phyloP scores from a whole-genome alignment of 2,329 filamentous ascomycete genomes.

The Diaporthe citriasiana region DNA sequence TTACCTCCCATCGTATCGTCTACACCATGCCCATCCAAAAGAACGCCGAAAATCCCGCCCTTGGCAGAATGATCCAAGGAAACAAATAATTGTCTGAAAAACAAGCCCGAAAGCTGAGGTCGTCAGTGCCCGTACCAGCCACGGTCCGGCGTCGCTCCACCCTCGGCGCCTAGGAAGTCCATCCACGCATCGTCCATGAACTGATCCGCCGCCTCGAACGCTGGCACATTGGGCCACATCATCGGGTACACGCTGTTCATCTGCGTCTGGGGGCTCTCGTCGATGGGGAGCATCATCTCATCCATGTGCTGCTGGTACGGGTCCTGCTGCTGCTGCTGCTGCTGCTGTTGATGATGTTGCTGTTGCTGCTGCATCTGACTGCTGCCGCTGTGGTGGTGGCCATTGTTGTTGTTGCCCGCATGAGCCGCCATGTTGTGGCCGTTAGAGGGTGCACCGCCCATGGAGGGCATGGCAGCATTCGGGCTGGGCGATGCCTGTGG shows the following conservation, averaged over 20 bases:
- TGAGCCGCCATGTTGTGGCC: conserved; percentile 32
- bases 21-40: conserved; percentile 3
- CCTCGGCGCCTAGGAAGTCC: conserved; percentile 50
- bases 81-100: not conserved
- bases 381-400: conserved; percentile 29
- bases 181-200: conserved; percentile 57
- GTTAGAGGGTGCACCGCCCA: conserved; percentile 2
- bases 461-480: conserved; percentile 36
- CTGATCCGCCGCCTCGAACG: conserved; percentile 54
- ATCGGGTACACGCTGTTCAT: conserved; percentile 59
- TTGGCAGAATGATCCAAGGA: conserved; percentile 1
- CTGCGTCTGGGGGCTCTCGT: conserved; percentile 58
- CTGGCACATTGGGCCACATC: conserved; percentile 61
- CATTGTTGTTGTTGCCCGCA: conserved; percentile 28
- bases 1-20: conserved; percentile 6
- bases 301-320: conserved; percentile 43
- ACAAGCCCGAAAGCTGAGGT: not conserved
- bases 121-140: conserved; percentile 41
- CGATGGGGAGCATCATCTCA: conserved; percentile 48
- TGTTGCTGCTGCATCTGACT: conserved; percentile 40
- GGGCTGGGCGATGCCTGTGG: conserved; percentile 40
- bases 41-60: conserved; percentile 4
- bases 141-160: conserved; percentile 39
- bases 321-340: conserved; percentile 33
- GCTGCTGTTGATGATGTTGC: conserved; percentile 39